These are phyloP conservation scores for Suhomyces taliae DNA, from an alignment of 1,139 yeast genomes.

Conservation along the genomic window DNA sequence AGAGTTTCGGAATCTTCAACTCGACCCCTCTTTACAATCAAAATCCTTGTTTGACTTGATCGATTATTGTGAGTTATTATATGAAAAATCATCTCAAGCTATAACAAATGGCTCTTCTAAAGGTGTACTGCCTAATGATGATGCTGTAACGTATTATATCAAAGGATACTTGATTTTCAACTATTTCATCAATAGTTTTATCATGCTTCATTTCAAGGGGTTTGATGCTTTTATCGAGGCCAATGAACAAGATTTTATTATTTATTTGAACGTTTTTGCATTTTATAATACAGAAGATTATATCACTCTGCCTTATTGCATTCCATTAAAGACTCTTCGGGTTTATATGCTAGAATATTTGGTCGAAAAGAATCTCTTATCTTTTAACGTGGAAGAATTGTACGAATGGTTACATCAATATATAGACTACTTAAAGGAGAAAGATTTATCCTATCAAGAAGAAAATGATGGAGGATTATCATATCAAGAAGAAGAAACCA, in stretches of 20 bases:
- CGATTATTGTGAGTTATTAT: conserved; percentile 43
- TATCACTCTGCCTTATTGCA: conserved; percentile 22
- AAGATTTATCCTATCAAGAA: conserved; percentile 19
- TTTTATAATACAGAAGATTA: conserved; percentile 37
- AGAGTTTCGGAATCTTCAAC: conserved; percentile 40
- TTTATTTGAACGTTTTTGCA: conserved; percentile 45
- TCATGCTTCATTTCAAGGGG: conserved; percentile 46
- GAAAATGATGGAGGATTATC: background rate
- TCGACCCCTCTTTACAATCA: conserved; percentile 28
- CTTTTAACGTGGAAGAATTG: conserved; percentile 39
- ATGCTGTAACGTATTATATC: conserved; percentile 26
- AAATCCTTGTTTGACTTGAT: conserved; percentile 46
- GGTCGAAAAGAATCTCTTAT: conserved; percentile 29
- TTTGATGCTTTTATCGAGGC: conserved; percentile 43
- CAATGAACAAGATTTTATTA: conserved; percentile 43
- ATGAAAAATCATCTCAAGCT: conserved; percentile 30
- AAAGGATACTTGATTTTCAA: conserved; percentile 45
- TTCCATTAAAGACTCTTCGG: conserved; percentile 28
- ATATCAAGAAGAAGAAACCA: background rate
- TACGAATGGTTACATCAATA: conserved; percentile 44
- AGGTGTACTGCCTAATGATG: background rate
- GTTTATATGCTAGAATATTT: conserved; percentile 33
- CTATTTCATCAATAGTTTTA: conserved; percentile 45
- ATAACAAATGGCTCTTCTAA: background rate
- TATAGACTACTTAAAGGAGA: conserved; percentile 39